A percentile compares a stretch with the other conserved stretches of the same genome.
Evolutionary conservation across 441 rosid species (phyloP).

Genomic region (Aquilaria agallochum): DNA sequence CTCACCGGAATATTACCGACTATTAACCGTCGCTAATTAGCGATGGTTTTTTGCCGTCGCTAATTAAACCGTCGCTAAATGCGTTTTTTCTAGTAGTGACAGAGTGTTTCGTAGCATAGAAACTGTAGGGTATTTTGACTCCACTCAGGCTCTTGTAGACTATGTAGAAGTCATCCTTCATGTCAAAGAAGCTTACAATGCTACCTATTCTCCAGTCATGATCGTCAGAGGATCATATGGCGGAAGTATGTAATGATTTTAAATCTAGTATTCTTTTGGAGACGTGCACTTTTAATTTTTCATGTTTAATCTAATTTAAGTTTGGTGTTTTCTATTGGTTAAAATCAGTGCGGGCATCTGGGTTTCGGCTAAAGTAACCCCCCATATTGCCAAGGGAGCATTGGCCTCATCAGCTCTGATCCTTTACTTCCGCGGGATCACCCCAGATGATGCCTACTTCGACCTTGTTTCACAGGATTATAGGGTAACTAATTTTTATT

Average conservation of each 20-base stretch:
- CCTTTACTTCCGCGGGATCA: no score
- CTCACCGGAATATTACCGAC: no score
- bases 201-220: slow-evolving; percentile 57
- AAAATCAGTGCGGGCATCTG: slow-evolving; percentile 47
- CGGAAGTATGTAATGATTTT: slow-evolving; percentile 47
- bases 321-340: no score
- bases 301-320: no score
- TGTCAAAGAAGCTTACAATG: slow-evolving; percentile 35
- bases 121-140: slow-evolving; percentile 50
- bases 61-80: no score
- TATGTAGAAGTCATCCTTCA: slow-evolving; percentile 51
- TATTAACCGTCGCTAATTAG: no score
- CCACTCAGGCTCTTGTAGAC: slow-evolving; percentile 70
- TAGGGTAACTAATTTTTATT: no score
- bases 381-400: slow-evolving; percentile 58
- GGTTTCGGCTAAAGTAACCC: slow-evolving; percentile 55
- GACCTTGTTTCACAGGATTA: background rate
- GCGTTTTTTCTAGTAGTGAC: no score
- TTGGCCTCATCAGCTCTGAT: no score
- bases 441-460: no score
- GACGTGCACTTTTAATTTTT: background rate
- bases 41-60: no score
- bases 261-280: no score
- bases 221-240: slow-evolving; percentile 77
- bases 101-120: slow-evolving; percentile 40